Evolutionary conservation across 2,329 filamentous ascomycete genomes (phyloP).

Genomic region (Aspergillus texensis): DNA sequence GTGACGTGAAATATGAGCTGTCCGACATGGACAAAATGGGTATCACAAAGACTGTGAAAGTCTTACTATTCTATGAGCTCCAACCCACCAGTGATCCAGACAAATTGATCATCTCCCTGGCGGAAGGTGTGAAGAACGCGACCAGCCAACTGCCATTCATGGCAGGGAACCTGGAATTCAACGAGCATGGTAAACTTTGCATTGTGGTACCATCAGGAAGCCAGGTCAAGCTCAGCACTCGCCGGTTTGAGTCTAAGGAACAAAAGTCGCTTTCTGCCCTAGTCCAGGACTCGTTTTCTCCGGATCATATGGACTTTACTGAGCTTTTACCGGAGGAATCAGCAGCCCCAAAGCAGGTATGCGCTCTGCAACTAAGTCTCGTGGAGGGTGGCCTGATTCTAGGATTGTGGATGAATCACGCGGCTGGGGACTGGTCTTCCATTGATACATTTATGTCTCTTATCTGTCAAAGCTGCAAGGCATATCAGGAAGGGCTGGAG

Average conservation of each 20-base stretch:
- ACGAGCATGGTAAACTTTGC: conserved; percentile 17
- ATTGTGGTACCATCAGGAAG: conserved; percentile 13
- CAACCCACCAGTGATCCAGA: conserved; percentile 12
- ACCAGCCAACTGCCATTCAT: conserved; percentile 23
- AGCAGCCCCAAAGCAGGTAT: conserved; percentile 14
- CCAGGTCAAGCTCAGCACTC: conserved; percentile 12
- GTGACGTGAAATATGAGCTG: conserved; percentile 19
- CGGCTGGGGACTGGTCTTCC: conserved; percentile 28
- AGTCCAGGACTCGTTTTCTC: conserved; percentile 15
- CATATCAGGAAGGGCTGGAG: conserved; percentile 15
- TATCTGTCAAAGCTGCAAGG: conserved; percentile 23
- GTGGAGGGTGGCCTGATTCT: conserved; percentile 25
- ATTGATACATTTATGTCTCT: conserved; percentile 25
- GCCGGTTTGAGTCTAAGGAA: conserved; percentile 12
- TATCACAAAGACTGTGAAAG: conserved; percentile 23
- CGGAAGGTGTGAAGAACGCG: conserved; percentile 23
- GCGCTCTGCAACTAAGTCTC: conserved; percentile 25
- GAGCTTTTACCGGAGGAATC: conserved; percentile 17
- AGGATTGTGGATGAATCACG: conserved; percentile 22
- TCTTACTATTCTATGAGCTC: conserved; percentile 24
- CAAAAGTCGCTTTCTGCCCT: conserved; percentile 17
- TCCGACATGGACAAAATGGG: conserved; percentile 27
- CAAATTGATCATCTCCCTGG: conserved; percentile 17
- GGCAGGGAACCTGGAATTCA: conserved; percentile 20
- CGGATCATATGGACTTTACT: conserved; percentile 13